These are phyloP conservation scores for Helicocarpus griseus DNA, from an alignment of 2,329 filamentous ascomycete species.

Conservation along the genomic window DNA sequence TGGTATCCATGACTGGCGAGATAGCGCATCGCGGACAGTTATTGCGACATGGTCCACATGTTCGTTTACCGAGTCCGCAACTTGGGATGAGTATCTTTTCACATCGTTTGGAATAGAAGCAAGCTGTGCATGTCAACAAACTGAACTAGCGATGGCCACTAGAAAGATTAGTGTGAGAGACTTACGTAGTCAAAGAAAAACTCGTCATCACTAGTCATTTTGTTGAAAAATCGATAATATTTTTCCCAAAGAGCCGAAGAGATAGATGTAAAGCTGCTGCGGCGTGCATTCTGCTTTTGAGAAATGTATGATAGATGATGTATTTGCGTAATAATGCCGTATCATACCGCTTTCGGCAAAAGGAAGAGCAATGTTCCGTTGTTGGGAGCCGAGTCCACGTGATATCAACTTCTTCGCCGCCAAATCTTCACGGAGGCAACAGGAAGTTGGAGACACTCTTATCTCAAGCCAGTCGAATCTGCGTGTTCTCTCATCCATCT, in stretches of 20 bases:
- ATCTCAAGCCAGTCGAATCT: not conserved
- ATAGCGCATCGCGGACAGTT: slow-evolving; percentile 58
- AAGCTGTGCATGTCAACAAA: slow-evolving; percentile 32
- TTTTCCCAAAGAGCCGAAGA: not conserved
- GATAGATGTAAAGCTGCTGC: not conserved
- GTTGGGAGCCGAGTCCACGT: not conserved
- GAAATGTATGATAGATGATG: slow-evolving; percentile 1
- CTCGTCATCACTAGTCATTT: slow-evolving; percentile 71
- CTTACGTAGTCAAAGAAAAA: slow-evolving; percentile 68
- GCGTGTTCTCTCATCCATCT: not conserved
- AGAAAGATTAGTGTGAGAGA: slow-evolving; percentile 8
- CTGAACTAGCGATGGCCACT: not conserved
- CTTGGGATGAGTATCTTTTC: slow-evolving; percentile 57
- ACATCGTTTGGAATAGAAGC: slow-evolving; percentile 55
- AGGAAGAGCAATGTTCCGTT: not conserved
- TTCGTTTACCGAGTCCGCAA: slow-evolving; percentile 71
- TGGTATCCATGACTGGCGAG: slow-evolving; percentile 63
- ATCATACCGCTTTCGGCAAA: not conserved
- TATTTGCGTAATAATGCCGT: not conserved
- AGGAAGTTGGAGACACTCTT: not conserved
- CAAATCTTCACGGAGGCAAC: not conserved
- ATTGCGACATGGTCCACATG: slow-evolving; percentile 69
- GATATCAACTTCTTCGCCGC: not conserved
- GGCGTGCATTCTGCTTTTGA: not conserved
- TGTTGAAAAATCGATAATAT: slow-evolving; percentile 19